Evolutionary conservation across 2,329 filamentous ascomycete genomes (phyloP).

Genomic region (Pseudogymnoascus sp.): DNA sequence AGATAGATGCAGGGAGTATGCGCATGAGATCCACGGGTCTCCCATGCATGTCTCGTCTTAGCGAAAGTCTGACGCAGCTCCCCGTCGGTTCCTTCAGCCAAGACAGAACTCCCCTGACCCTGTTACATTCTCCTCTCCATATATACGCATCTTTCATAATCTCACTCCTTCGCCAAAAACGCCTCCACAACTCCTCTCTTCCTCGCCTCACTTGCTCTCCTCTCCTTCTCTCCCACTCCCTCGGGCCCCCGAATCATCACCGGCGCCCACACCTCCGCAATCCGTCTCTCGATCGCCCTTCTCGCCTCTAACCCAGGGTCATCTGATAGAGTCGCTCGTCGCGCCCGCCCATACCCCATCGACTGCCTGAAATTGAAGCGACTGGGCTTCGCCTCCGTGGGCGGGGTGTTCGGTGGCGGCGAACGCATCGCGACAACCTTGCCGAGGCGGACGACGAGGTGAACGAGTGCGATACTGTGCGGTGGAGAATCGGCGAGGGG

Average conservation of each 20-base stretch:
- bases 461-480: conserved; percentile 84
- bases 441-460: conserved; percentile 69
- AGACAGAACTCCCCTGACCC: neutral
- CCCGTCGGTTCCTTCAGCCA: neutral
- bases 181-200: conserved; percentile 61
- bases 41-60: neutral
- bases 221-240: conserved; percentile 39
- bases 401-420: neutral
- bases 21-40: neutral
- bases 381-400: neutral
- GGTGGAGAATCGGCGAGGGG: conserved; percentile 62
- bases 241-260: conserved; percentile 49
- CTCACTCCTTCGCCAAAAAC: conserved; percentile 42
- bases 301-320: conserved; percentile 46
- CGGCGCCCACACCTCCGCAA: conserved; percentile 57
- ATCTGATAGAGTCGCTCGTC: conserved; percentile 31
- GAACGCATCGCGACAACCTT: neutral
- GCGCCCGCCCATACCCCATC: conserved; percentile 5
- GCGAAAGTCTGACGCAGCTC: neutral
- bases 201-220: conserved; percentile 51
- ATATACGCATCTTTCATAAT: neutral
- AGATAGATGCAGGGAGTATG: neutral
- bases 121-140: neutral
- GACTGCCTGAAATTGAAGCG: neutral
- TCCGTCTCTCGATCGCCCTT: conserved; percentile 49